Percentiles rank a stretch among this genome's conserved stretches.
Evolutionary conservation across 164 flowering plant species (phyloP).

Genomic region (Santalum album): DNA sequence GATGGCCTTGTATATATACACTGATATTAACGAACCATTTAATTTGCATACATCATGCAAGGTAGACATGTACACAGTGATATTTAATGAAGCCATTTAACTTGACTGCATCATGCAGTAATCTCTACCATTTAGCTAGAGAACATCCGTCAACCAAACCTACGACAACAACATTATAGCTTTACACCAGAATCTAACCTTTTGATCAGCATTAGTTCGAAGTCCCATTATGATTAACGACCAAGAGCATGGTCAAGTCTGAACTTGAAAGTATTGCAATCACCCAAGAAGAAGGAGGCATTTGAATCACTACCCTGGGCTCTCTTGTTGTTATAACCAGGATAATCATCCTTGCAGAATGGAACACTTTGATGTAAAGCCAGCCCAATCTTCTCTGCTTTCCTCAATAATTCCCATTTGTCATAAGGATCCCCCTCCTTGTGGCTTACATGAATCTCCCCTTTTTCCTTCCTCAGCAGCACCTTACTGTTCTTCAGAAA

Average conservation of each 20-base stretch:
- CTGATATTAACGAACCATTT: too few species aligned
- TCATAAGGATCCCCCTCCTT: slow-evolving; percentile 36
- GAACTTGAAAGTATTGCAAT: slow-evolving; percentile 36
- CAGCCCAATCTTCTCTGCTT: slow-evolving; percentile 36
- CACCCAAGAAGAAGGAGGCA: slow-evolving; percentile 27
- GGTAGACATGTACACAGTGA: too few species aligned
- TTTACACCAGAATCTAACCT: too few species aligned
- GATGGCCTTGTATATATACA: too few species aligned
- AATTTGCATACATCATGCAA: too few species aligned
- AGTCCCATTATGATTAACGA: too few species aligned
- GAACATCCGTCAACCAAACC: too few species aligned
- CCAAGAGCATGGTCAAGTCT: slow-evolving; percentile 1
- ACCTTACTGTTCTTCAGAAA: slow-evolving; percentile 29
- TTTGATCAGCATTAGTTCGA: too few species aligned
- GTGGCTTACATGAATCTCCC: slow-evolving; percentile 42
- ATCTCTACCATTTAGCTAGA: too few species aligned
- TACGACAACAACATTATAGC: too few species aligned
- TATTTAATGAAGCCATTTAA: too few species aligned
- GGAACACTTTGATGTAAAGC: slow-evolving; percentile 19
- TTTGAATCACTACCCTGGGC: slow-evolving; percentile 32
- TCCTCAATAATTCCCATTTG: slow-evolving; percentile 36
- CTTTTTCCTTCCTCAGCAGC: slow-evolving; percentile 23
- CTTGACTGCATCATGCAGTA: too few species aligned
- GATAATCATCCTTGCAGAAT: slow-evolving; percentile 29
- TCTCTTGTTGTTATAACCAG: slow-evolving; percentile 40